Evolutionary conservation across 331 rosid species (phyloP).

Genomic region (Acacia pycnantha): DNA sequence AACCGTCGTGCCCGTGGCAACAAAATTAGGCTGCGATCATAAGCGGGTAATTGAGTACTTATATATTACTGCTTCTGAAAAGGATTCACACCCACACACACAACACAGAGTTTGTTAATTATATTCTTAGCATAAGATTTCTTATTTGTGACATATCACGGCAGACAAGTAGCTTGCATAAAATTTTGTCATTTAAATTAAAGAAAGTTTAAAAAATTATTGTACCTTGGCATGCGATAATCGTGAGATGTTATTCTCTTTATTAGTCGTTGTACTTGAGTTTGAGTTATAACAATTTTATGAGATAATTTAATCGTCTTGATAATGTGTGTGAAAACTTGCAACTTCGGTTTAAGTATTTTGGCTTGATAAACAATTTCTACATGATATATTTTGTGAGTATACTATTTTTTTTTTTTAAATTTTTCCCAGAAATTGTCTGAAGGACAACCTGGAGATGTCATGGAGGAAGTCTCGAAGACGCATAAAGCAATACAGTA

Average conservation of each 20-base stretch:
- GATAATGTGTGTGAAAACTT: not conserved
- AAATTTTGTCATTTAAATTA: not conserved
- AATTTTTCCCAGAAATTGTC: conserved; percentile 50
- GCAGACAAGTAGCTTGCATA: not conserved
- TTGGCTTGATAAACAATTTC: not conserved
- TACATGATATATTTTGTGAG: not conserved
- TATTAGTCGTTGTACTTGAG: not conserved
- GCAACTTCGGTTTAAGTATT: not conserved
- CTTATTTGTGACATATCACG: not conserved
- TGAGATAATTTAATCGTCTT: not conserved
- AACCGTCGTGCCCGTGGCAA: not conserved
- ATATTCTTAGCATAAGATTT: not conserved
- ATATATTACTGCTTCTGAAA: not conserved
- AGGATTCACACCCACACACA: not conserved
- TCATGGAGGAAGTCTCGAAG: conserved; percentile 69
- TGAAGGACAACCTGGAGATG: conserved; percentile 56
- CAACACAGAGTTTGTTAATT: not conserved
- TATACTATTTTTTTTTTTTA: not conserved
- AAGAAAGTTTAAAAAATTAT: not conserved
- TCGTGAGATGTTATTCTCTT: not conserved
- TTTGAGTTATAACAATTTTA: not conserved
- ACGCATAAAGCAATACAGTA: conserved; percentile 85
- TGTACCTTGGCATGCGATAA: not conserved
- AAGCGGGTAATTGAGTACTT: conserved; percentile 40
- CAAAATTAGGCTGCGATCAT: conserved; percentile 37